These are phyloP conservation scores for Iris macrosiphon DNA, from an alignment of 106 monocot genomes.

Conservation along the genomic window DNA sequence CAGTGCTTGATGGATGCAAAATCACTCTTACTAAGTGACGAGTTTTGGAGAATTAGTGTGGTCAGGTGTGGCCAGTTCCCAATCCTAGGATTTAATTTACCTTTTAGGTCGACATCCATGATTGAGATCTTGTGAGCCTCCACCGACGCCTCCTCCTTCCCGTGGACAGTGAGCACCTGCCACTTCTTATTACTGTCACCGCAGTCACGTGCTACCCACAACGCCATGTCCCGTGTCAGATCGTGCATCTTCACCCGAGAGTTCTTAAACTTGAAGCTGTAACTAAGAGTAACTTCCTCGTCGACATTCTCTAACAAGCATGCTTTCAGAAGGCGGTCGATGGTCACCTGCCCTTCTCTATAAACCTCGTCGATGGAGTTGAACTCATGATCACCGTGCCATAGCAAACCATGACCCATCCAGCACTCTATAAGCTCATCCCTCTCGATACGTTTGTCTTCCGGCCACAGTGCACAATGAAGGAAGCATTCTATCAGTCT, in stretches of 20 bases:
- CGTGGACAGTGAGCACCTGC: no score
- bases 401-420: no score
- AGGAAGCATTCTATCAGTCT: conserved; percentile 15
- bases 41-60: no score
- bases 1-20: no score
- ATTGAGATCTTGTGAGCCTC: no score
- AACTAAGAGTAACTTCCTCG: not conserved
- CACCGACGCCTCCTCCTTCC: no score
- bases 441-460: conserved; percentile 1
- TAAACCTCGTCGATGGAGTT: conserved; percentile 7
- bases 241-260: conserved; percentile 12
- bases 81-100: no score
- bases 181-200: conserved; percentile 3
- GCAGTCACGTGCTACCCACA: conserved; percentile 16
- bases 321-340: not conserved
- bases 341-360: not conserved
- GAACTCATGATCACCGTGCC: no score
- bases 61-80: no score
- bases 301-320: conserved; percentile 8
- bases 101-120: no score
- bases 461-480: conserved; percentile 15
- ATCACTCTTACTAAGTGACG: no score
- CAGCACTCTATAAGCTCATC: conserved; percentile 15
- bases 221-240: conserved; percentile 1
- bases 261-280: no score